Base-by-base conservation (phyloP, 805 yeast genomes). In the Metschnikowia reukaufii region DNA sequence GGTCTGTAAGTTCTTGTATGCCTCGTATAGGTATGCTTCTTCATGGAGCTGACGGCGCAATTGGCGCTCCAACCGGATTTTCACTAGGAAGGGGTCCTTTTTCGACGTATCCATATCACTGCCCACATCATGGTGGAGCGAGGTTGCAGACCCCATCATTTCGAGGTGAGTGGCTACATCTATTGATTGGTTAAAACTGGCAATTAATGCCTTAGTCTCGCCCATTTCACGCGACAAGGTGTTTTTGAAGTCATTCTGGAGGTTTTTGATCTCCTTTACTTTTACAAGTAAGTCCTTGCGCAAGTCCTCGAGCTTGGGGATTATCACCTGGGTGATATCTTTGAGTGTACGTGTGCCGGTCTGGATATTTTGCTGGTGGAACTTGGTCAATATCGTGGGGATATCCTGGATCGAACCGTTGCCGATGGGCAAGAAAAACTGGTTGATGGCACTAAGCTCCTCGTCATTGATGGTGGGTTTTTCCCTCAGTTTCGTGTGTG, bases 11-110 rank as follows among this genome's bases (percentile, higher is more conserved):
- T 92, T 91, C 55, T 83, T 74, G 63, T 79, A 92, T 0, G 97
- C 96, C 63, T 91, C 96, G 61, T 89, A 88, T 39, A 92, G 72
- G 59, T 83, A 86, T 65, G 85, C 86, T 64, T 92, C 97, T 66
- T 89, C 97, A 16, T 77, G 76, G 37, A 92, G 66, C 63, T 89
- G 96, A 55, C 77, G 79, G 57, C 78, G 83, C 59, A 94, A 79
- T 64, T 86, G 92, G 61, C 81, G 76, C 57, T 92, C 96, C 54
- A 92, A 72, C 34, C 74, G 67, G 36, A 82, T 69, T 63, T 87
- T 88, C 39, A 88, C 75, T 49, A 94, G 65, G 59, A 82, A 90
- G 2, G 99, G 98, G 64, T 92, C 99, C 56, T 81, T 79, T 53
- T 76, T 79, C 13, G 82, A 76, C 16, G 39, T 38, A 30, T 55